Conservation (phyloP, 345 rosid species). For the Mallotus nudiflorus region DNA sequence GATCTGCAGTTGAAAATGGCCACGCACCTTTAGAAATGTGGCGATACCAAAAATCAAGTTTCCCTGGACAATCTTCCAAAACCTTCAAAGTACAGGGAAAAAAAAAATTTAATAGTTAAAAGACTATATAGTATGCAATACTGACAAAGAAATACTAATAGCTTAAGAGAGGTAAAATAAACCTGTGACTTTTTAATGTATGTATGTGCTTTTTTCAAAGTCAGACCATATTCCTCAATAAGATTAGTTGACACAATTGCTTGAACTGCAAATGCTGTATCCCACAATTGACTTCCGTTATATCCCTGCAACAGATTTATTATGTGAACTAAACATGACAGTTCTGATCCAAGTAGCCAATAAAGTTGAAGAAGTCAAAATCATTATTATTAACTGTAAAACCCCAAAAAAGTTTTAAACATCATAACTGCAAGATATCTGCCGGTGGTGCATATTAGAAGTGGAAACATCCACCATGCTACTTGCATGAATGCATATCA, state of each 20-base stretch:
- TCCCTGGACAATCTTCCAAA: conserved; percentile 78
- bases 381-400: conserved; percentile 3
- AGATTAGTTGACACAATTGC: conserved; percentile 77
- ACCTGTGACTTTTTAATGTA: conserved; percentile 81
- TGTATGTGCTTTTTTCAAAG: conserved; percentile 65
- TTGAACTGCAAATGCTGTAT: conserved; percentile 81
- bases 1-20: conserved; percentile 98
- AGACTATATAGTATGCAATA: background rate
- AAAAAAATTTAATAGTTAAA: background rate
- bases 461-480: conserved; percentile 4
- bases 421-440: conserved; percentile 5
- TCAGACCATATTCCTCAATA: conserved; percentile 64
- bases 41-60: conserved; percentile 82
- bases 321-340: conserved; percentile 17
- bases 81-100: conserved; percentile 47
- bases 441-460: background rate
- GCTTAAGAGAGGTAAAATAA: conserved; percentile 17
- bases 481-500: conserved; percentile 2
- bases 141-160: background rate
- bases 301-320: conserved; percentile 64
- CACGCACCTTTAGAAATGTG: conserved; percentile 99
- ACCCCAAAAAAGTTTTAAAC: conserved; percentile 3
- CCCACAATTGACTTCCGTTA: conserved; percentile 98
- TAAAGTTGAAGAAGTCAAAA: conserved; percentile 4
- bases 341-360: conserved; percentile 1